phyloP scores from a whole-genome alignment of 2,329 filamentous ascomycete genomes.

The Fusarium redolens region DNA sequence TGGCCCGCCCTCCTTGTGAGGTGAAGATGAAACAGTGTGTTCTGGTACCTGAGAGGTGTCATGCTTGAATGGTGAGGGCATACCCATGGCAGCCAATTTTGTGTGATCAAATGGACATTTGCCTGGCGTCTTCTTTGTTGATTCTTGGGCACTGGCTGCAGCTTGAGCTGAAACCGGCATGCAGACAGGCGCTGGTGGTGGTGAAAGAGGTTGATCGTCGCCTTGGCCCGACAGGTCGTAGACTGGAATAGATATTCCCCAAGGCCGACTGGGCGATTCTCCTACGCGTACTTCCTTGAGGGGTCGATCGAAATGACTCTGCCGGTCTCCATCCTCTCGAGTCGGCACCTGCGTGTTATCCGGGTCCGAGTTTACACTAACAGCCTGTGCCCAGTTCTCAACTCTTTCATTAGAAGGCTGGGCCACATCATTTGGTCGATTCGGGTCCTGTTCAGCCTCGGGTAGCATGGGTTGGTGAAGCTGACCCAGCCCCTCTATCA shows the following conservation, averaged over 20 bases:
- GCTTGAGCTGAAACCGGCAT: slow-evolving; percentile 55
- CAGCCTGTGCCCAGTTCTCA: slow-evolving; percentile 85
- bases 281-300: slow-evolving; percentile 92
- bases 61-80: slow-evolving; percentile 28
- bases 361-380: slow-evolving; percentile 65
- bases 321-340: slow-evolving; percentile 66
- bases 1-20: slow-evolving; percentile 36
- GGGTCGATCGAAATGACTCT: slow-evolving; percentile 83
- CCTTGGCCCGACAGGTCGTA: slow-evolving; percentile 56
- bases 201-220: slow-evolving; percentile 60
- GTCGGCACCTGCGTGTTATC: slow-evolving; percentile 47
- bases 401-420: slow-evolving; percentile 76
- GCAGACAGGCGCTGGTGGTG: slow-evolving; percentile 67
- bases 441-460: slow-evolving; percentile 59
- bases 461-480: slow-evolving; percentile 91
- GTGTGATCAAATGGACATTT: slow-evolving; percentile 71
- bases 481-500: slow-evolving; percentile 90
- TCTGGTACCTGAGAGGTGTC: slow-evolving; percentile 21
- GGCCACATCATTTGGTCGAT: slow-evolving; percentile 58
- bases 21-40: slow-evolving; percentile 29
- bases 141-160: slow-evolving; percentile 41
- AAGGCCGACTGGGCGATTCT: slow-evolving; percentile 91
- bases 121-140: slow-evolving; percentile 49
- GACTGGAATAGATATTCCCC: slow-evolving; percentile 87
- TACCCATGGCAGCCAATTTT: slow-evolving; percentile 54